A percentile compares a stretch with the other conserved stretches of the same genome.
Evolutionary conservation across 2,329 filamentous ascomycete species (phyloP).

Genomic region (Ilyonectria sp.): DNA sequence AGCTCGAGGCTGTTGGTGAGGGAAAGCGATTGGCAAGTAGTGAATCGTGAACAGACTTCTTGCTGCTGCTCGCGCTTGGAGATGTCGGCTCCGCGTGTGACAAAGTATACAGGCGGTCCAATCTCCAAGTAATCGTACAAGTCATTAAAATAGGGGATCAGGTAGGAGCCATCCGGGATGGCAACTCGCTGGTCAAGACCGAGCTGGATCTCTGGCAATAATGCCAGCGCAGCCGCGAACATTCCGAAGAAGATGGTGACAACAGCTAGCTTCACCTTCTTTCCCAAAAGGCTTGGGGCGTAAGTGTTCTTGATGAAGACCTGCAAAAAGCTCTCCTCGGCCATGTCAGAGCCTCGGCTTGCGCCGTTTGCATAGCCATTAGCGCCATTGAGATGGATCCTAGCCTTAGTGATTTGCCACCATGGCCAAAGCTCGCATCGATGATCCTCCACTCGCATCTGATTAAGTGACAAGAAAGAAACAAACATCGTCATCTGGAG

Average conservation of each 20-base stretch:
- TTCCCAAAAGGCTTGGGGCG: constrained; percentile 84
- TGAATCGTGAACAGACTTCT: constrained; percentile 91
- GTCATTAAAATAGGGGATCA: constrained; percentile 97
- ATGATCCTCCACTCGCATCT: constrained; percentile 88
- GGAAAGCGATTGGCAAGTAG: constrained; percentile 87
- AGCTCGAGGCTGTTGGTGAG: constrained; percentile 93
- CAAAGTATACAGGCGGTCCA: constrained; percentile 96
- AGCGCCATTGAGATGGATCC: constrained; percentile 72
- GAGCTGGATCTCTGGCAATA: constrained; percentile 87
- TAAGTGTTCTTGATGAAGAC: constrained; percentile 92
- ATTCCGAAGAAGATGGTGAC: constrained; percentile 88
- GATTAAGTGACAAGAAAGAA: constrained; percentile 91
- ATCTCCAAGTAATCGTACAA: constrained; percentile 92
- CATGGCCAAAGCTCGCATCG: constrained; percentile 95
- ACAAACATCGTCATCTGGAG: constrained; percentile 98
- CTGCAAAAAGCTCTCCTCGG: constrained; percentile 88
- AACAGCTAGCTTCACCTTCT: constrained; percentile 83
- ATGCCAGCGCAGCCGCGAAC: constrained; percentile 86
- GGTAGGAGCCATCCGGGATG: constrained; percentile 92
- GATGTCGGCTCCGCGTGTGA: constrained; percentile 85
- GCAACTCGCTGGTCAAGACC: constrained; percentile 96
- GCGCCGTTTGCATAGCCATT: constrained; percentile 72
- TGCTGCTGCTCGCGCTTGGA: constrained; percentile 84
- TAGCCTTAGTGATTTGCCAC: constrained; percentile 82
- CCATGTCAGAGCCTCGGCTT: constrained; percentile 76